Percentiles rank a stretch among this genome's conserved stretches.
Conservation (phyloP, 2,329 filamentous ascomycete genomes). For the Escovopsis sp. region DNA sequence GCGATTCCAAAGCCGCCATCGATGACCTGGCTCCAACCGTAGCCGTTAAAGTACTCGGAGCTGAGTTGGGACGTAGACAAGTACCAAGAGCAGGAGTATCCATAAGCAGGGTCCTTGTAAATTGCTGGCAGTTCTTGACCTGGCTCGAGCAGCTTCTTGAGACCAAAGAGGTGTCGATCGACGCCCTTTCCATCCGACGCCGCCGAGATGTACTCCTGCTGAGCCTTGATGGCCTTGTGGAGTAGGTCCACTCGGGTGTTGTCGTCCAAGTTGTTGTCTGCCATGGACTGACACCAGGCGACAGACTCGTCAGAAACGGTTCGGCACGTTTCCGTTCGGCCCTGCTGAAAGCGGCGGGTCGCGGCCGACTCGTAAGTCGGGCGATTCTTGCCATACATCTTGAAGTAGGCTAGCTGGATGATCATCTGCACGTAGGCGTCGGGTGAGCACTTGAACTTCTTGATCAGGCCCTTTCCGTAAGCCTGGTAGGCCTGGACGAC, state of each 20-base stretch:
- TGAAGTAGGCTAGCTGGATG: constrained; percentile 95
- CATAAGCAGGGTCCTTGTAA: constrained; percentile 74
- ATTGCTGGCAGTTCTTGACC: constrained; percentile 71
- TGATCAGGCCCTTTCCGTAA: constrained; percentile 96
- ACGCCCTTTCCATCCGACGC: constrained; percentile 88
- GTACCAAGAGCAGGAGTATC: constrained; percentile 79
- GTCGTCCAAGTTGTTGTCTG: constrained; percentile 47
- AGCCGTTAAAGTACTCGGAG: constrained; percentile 96
- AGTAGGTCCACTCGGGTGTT: constrained; percentile 60
- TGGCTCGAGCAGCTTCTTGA: constrained; percentile 76
- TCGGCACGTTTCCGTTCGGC: constrained; percentile 91
- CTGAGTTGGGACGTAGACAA: constrained; percentile 80
- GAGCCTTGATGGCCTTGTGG: constrained; percentile 64
- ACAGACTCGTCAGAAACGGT: constrained; percentile 82
- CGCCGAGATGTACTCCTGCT: constrained; percentile 80
- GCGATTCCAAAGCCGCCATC: constrained; percentile 94
- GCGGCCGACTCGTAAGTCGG: constrained; percentile 96
- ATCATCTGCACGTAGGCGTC: constrained; percentile 98
- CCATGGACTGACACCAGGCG: constrained; percentile 79
- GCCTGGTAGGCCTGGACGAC: constrained; percentile 91
- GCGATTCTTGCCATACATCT: constrained; percentile 97
- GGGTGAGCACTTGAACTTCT: constrained; percentile 97
- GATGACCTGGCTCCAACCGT: constrained; percentile 96
- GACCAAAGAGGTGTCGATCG: constrained; percentile 89
- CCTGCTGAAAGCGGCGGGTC: constrained; percentile 87